Percentiles rank a stretch among this genome's conserved stretches.
phyloP scores from a whole-genome alignment of 345 rosid genomes.

The Hypericum perforatum region DNA sequence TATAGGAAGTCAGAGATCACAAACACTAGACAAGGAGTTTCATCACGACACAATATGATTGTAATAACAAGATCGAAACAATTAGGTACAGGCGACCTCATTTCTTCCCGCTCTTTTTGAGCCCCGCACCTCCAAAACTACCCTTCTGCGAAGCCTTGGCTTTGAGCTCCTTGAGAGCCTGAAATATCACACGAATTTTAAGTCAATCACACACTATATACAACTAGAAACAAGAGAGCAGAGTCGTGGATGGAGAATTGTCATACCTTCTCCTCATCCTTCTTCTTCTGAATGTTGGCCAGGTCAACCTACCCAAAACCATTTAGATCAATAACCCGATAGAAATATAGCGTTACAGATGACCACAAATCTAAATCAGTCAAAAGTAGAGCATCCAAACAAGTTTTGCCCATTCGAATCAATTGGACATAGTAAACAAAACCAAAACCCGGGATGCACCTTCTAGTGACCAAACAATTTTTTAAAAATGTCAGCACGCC shows the following conservation, averaged over 20 bases:
- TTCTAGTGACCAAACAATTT: no score
- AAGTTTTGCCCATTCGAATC: no score
- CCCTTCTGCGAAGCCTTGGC: slow-evolving; percentile 84
- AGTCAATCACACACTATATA: not conserved
- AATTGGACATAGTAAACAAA: no score
- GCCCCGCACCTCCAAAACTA: slow-evolving; percentile 73
- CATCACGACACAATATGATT: no score
- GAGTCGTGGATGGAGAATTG: not conserved
- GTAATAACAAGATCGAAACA: no score
- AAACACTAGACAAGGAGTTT: no score
- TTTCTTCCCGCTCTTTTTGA: slow-evolving; percentile 93
- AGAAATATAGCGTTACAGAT: no score
- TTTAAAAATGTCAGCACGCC: no score
- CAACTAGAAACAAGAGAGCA: not conserved
- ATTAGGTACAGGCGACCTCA: slow-evolving; percentile 21
- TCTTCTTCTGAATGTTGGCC: slow-evolving; percentile 63
- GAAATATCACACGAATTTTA: slow-evolving; percentile 4
- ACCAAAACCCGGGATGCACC: no score
- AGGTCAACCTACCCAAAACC: slow-evolving; percentile 33
- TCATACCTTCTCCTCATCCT: slow-evolving; percentile 65
- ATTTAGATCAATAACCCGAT: not conserved
- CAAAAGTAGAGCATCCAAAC: no score
- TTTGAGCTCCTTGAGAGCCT: slow-evolving; percentile 82
- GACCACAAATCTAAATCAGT: no score
- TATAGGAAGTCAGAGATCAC: no score